Conservation (phyloP, 495 filamentous ascomycete genomes). For the Aspergillus olivimuriae region DNA sequence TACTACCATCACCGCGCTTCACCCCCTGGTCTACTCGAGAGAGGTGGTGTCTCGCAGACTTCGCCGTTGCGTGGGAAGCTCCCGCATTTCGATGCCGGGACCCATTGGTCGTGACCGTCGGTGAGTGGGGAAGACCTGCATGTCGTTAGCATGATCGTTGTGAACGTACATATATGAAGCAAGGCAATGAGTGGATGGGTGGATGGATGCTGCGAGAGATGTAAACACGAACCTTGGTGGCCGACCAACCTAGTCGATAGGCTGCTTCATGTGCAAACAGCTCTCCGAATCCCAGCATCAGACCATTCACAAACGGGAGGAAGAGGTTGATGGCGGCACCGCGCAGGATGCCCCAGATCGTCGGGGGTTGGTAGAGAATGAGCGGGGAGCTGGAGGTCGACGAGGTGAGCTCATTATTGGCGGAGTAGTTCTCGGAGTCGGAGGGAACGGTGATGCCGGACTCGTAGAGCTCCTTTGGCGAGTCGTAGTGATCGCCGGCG, state of each 20-base stretch:
- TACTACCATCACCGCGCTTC: no score
- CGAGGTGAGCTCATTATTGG: conserved; percentile 54
- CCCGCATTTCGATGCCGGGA: conserved; percentile 58
- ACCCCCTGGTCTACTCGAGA: conserved; percentile 16
- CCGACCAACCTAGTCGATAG: conserved; percentile 85
- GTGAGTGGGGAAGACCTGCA: conserved; percentile 59
- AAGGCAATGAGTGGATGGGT: no score
- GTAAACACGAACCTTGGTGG: conserved; percentile 85
- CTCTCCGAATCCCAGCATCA: conserved; percentile 98
- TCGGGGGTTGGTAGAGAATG: conserved; percentile 85
- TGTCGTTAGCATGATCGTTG: not conserved
- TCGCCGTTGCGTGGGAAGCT: conserved; percentile 37
- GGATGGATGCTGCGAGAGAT: no score
- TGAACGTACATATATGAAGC: no score
- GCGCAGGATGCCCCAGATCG: conserved; percentile 73
- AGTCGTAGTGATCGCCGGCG: conserved; percentile 36
- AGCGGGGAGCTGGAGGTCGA: conserved; percentile 69
- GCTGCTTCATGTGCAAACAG: conserved; percentile 93
- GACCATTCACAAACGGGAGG: conserved; percentile 91
- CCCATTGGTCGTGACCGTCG: conserved; percentile 53
- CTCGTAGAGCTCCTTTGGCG: conserved; percentile 59
- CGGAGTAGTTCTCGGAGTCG: conserved; percentile 85
- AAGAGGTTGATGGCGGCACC: conserved; percentile 92
- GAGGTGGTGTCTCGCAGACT: conserved; percentile 10
- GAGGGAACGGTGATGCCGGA: conserved; percentile 81